These are phyloP conservation scores for Trichoderma sp. DNA, from an alignment of 2,329 filamentous ascomycete species.

Conservation along the genomic window DNA sequence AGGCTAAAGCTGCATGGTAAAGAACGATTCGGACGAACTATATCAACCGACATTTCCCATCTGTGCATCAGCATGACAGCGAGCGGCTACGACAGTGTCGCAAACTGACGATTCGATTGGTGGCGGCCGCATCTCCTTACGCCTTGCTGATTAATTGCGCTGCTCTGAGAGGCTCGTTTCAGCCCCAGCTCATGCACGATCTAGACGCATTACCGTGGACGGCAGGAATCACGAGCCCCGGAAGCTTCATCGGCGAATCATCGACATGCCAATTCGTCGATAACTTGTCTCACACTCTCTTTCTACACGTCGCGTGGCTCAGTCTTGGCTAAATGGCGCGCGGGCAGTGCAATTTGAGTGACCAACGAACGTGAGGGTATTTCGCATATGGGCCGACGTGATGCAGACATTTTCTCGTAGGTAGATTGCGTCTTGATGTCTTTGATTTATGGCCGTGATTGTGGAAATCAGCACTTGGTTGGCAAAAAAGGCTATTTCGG, in stretches of 20 bases:
- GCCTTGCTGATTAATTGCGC: constrained; percentile 37
- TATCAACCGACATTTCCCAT: not conserved
- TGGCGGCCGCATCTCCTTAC: constrained; percentile 2
- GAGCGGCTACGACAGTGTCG: not conserved
- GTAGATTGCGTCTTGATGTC: not conserved
- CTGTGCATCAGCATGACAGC: not conserved
- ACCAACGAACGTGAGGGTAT: constrained; percentile 18
- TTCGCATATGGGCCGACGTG: constrained; percentile 4
- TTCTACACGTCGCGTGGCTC: not conserved
- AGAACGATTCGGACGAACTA: not conserved
- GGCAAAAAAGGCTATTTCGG: not conserved
- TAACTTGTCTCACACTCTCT: not conserved
- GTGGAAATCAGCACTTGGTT: constrained; percentile 8
- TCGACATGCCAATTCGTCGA: constrained; percentile 1
- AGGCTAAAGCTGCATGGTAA: constrained; percentile 3
- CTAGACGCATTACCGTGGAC: constrained; percentile 1
- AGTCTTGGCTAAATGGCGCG: constrained; percentile 5
- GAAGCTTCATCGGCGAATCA: constrained; percentile 13
- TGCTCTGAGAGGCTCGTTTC: constrained; percentile 33
- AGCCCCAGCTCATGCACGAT: constrained; percentile 6
- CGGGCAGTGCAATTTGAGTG: not conserved
- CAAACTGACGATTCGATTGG: constrained; percentile 6
- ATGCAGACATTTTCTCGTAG: constrained; percentile 9
- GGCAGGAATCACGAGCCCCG: not conserved
- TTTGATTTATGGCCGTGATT: not conserved